A percentile compares a stretch with the other conserved stretches of the same genome.
These are phyloP conservation scores for Pseudogymnoascus sp. DNA, from an alignment of 2,329 filamentous ascomycete species.

Conservation along the genomic window DNA sequence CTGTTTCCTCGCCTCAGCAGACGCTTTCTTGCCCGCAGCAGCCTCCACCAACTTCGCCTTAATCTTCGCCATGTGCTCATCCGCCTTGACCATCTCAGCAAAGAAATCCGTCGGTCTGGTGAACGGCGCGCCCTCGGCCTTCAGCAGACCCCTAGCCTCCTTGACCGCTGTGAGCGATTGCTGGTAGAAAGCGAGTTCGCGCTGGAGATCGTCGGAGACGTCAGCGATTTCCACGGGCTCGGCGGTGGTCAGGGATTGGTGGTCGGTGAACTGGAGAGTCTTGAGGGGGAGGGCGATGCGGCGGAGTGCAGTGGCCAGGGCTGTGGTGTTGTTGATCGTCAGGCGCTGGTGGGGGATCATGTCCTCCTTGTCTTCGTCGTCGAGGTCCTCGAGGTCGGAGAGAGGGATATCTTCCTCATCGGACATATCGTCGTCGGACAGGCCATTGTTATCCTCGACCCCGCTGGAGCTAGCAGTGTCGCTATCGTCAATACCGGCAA, in stretches of 20 bases:
- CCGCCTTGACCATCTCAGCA: slow-evolving; percentile 97
- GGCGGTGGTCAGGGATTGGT: slow-evolving; percentile 66
- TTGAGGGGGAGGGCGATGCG: slow-evolving; percentile 65
- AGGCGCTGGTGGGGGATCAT: slow-evolving; percentile 84
- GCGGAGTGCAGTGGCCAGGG: slow-evolving; percentile 70
- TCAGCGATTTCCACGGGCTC: slow-evolving; percentile 68
- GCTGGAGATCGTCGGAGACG: slow-evolving; percentile 81
- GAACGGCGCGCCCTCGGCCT: slow-evolving; percentile 77
- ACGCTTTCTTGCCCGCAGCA: slow-evolving; percentile 84
- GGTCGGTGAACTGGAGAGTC: slow-evolving; percentile 69
- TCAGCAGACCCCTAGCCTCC: slow-evolving; percentile 63
- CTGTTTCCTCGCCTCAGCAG: slow-evolving; percentile 82
- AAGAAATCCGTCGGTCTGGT: slow-evolving; percentile 91
- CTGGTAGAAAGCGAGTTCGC: slow-evolving; percentile 88
- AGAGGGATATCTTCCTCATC: slow-evolving; percentile 84
- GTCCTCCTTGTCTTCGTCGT: slow-evolving; percentile 77
- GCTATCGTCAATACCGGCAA: slow-evolving; percentile 51
- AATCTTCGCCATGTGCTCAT: slow-evolving; percentile 96
- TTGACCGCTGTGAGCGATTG: slow-evolving; percentile 76
- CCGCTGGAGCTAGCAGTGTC: slow-evolving; percentile 53
- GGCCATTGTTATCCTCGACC: slow-evolving; percentile 41
- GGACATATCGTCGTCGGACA: slow-evolving; percentile 43
- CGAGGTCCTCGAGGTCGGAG: slow-evolving; percentile 71
- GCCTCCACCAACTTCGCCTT: slow-evolving; percentile 89
- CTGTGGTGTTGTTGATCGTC: slow-evolving; percentile 94